These are phyloP conservation scores for Senecio squalidus DNA, from an alignment of 140 eudicot genomes.

Conservation along the genomic window DNA sequence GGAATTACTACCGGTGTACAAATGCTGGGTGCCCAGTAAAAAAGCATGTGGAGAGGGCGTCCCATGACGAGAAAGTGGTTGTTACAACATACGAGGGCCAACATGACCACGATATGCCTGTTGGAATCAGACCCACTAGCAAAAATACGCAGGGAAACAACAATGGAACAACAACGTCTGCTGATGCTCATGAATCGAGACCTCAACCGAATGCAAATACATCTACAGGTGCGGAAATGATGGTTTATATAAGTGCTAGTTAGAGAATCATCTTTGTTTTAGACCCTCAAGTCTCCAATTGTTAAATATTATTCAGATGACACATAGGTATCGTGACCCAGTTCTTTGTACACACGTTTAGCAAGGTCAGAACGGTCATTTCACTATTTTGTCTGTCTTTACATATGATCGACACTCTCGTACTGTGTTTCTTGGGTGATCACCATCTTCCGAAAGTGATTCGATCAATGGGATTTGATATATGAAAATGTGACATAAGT, in stretches of 20 bases:
- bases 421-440: background rate
- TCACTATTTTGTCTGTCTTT: background rate
- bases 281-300: slow-evolving; percentile 5
- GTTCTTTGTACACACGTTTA: background rate
- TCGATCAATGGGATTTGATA: background rate
- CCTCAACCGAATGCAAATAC: slow-evolving; percentile 26
- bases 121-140: slow-evolving; percentile 43
- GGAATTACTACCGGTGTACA: slow-evolving; percentile 86
- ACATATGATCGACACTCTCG: slow-evolving; percentile 7
- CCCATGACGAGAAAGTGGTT: slow-evolving; percentile 66
- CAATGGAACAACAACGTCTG: slow-evolving; percentile 11
- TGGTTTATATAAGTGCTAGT: slow-evolving; percentile 44
- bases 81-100: slow-evolving; percentile 79
- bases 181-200: slow-evolving; percentile 38
- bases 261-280: background rate
- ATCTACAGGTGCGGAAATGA: slow-evolving; percentile 39
- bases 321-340: slow-evolving; percentile 17
- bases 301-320: slow-evolving; percentile 9
- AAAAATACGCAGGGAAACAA: slow-evolving; percentile 31
- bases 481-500: background rate
- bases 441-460: background rate
- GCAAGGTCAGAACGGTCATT: background rate
- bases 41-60: slow-evolving; percentile 80
- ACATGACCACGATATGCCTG: slow-evolving; percentile 63
- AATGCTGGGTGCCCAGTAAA: slow-evolving; percentile 69